These are phyloP conservation scores for Coemansia sp. DNA, from an alignment of 192 early-diverging fungal genomes.

Conservation along the genomic window DNA sequence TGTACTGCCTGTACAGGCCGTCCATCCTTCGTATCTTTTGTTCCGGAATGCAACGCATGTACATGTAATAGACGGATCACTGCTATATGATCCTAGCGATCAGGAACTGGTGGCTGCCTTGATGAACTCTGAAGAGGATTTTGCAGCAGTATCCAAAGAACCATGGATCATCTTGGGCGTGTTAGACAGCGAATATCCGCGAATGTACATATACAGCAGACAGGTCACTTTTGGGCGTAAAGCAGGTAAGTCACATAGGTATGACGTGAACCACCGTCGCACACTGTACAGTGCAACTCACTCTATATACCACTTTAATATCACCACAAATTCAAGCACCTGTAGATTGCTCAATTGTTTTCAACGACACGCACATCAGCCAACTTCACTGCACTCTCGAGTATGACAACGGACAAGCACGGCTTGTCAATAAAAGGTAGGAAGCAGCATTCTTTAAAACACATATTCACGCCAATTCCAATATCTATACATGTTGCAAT, in stretches of 20 bases:
- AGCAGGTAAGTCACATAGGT: constrained; percentile 10
- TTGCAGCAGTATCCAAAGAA: neutral
- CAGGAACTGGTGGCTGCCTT: constrained; percentile 6
- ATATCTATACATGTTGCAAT: neutral
- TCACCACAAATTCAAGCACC: neutral
- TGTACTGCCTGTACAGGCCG: constrained; percentile 33
- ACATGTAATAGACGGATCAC: constrained; percentile 15
- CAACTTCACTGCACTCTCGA: constrained; percentile 31
- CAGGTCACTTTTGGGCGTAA: constrained; percentile 25
- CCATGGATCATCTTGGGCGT: constrained; percentile 29
- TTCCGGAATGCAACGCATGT: constrained; percentile 26
- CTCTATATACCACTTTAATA: neutral
- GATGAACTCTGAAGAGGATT: neutral
- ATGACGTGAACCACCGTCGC: neutral
- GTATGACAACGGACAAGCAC: constrained; percentile 7
- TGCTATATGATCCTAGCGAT: constrained; percentile 22
- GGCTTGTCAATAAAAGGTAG: constrained; percentile 17
- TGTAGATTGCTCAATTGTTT: constrained; percentile 18
- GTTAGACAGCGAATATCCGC: constrained; percentile 17
- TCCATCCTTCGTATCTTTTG: constrained; percentile 27
- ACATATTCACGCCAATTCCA: neutral
- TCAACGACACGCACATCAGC: constrained; percentile 39
- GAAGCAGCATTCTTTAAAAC: neutral
- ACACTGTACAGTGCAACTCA: neutral
- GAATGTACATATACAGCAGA: constrained; percentile 17